A percentile compares a stretch with the other conserved stretches of the same genome.
phyloP scores from a whole-genome alignment of 768 basidiomycete species.

The Russula foetens region DNA sequence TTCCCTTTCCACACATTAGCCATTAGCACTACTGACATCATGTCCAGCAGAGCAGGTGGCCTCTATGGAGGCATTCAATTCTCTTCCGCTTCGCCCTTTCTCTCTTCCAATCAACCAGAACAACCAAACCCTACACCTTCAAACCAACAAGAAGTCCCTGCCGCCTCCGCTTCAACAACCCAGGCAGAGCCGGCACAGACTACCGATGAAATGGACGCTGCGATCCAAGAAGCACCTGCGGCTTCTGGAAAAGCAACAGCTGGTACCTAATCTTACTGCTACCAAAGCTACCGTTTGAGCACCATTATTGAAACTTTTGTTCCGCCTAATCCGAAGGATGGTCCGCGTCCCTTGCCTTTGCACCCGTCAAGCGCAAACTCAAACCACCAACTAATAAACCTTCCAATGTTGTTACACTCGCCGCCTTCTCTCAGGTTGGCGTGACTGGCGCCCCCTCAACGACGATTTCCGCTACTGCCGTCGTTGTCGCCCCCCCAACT shows the following conservation, averaged over 20 bases:
- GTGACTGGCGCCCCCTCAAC: constrained; percentile 21
- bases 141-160: constrained; percentile 22
- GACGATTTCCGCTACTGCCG: constrained; percentile 45
- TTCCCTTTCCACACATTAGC: too few species aligned
- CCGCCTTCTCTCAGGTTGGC: constrained; percentile 24
- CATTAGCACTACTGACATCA: constrained; percentile 26
- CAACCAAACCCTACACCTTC: constrained; percentile 27
- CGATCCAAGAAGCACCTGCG: constrained; percentile 25
- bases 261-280: constrained; percentile 44
- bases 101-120: constrained; percentile 33
- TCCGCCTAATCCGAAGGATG: constrained; percentile 49
- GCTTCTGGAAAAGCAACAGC: constrained; percentile 43
- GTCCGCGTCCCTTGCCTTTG: constrained; percentile 86
- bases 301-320: constrained; percentile 15
- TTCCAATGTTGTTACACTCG: constrained; percentile 55
- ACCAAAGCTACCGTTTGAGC: constrained; percentile 24
- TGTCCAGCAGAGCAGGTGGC: constrained; percentile 76
- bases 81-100: constrained; percentile 55
- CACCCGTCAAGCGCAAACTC: constrained; percentile 57
- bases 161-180: constrained; percentile 22
- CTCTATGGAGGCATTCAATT: constrained; percentile 85
- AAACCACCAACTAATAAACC: constrained; percentile 46
- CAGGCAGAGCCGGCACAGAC: constrained; percentile 26
- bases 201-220: constrained; percentile 15
- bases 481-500: constrained; percentile 63